Evolutionary conservation across 768 basidiomycete genomes (phyloP).

Genomic region (Agrocybe praecox): DNA sequence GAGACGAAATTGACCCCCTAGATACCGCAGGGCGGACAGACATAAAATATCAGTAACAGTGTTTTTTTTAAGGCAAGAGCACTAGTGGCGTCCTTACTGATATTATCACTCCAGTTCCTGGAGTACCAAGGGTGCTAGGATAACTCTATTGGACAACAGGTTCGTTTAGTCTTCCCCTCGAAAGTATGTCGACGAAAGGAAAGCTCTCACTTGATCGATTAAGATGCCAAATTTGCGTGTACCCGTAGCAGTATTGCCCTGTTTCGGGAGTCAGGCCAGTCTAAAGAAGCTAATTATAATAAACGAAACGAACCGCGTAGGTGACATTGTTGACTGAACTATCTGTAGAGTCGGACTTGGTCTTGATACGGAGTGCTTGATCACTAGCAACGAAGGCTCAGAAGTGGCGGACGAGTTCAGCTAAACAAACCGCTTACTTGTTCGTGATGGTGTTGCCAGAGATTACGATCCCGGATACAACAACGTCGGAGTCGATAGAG

Average conservation of each 20-base stretch:
- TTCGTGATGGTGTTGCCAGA: conserved; percentile 55
- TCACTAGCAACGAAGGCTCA: conserved; percentile 29
- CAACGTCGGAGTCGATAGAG: conserved; percentile 48
- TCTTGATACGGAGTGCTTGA: conserved; percentile 68
- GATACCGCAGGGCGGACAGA: not conserved
- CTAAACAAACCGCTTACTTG: conserved; percentile 38
- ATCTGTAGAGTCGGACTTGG: conserved; percentile 41
- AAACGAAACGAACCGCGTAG: conserved; percentile 37
- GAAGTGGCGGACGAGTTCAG: not conserved
- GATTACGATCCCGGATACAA: conserved; percentile 51
- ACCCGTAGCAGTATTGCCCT: conserved; percentile 57
- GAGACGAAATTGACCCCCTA: conserved; percentile 53
- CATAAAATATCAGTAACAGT: not conserved
- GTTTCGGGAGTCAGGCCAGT: not conserved
- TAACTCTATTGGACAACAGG: conserved; percentile 45
- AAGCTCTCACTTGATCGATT: conserved; percentile 56
- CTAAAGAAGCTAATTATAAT: not conserved
- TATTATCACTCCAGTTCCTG: conserved; percentile 59
- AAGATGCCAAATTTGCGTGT: conserved; percentile 54
- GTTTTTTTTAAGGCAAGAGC: not conserved
- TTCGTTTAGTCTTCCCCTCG: too few relatives aligned
- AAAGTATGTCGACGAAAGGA: not conserved
- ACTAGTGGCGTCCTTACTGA: conserved; percentile 44
- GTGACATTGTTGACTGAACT: conserved; percentile 51
- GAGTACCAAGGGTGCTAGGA: conserved; percentile 51